A percentile compares a stretch with the other conserved stretches of the same genome.
Conservation (phyloP, 2,329 filamentous ascomycete species). For the Dothistroma septosporum region DNA sequence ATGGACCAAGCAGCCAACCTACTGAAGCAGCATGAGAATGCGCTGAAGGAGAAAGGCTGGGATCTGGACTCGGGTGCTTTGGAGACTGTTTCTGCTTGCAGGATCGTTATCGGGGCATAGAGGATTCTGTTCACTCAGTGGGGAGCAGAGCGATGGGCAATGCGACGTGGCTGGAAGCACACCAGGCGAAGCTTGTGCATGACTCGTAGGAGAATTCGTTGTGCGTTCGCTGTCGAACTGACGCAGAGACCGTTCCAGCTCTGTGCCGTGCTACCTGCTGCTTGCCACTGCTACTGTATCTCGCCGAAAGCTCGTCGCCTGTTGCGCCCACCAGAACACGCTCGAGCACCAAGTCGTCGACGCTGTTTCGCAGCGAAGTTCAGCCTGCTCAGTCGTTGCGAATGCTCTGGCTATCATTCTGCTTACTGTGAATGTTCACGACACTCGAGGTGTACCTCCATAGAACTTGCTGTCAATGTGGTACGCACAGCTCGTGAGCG, state of each 20-base stretch:
- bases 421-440: not conserved
- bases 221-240: not conserved
- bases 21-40: conserved; percentile 45
- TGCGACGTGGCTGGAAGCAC: not conserved
- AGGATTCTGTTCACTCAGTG: not conserved
- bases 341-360: not conserved
- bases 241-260: not conserved
- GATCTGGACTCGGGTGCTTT: conserved; percentile 60
- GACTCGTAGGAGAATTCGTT: not conserved
- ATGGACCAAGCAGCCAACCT: conserved; percentile 38
- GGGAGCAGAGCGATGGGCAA: not conserved
- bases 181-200: not conserved
- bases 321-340: not conserved
- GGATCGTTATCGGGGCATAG: conserved; percentile 20
- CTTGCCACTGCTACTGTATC: not conserved
- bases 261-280: not conserved
- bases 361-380: not conserved
- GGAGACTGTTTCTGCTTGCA: conserved; percentile 59
- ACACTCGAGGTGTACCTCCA: not conserved
- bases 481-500: not conserved
- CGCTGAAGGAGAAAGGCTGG: conserved; percentile 56
- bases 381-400: not conserved
- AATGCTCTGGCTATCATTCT: not conserved
- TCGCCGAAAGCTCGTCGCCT: not conserved
- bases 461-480: not conserved